These are phyloP conservation scores for Corylus heterophylla DNA, from an alignment of 306 rosid species.

Conservation along the genomic window DNA sequence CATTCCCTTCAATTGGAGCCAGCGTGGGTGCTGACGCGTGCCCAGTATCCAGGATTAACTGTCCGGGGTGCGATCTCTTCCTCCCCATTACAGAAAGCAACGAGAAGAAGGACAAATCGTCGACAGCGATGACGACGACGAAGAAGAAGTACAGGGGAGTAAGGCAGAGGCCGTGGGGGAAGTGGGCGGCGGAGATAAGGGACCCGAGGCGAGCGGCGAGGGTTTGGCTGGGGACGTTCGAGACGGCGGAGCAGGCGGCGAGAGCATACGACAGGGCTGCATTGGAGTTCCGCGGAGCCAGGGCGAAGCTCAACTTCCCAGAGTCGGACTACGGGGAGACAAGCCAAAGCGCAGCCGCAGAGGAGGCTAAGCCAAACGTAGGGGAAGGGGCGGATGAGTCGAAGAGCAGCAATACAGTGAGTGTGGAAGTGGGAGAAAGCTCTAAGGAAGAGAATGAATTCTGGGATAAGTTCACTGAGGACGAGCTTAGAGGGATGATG, in stretches of 20 bases:
- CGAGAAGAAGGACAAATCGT: background rate
- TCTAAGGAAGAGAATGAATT: background rate
- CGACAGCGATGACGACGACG: background rate
- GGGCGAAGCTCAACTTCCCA: constrained; percentile 50
- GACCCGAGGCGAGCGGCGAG: constrained; percentile 42
- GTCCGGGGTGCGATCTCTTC: constrained; percentile 49
- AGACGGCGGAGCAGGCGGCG: constrained; percentile 56
- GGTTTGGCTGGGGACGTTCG: constrained; percentile 64
- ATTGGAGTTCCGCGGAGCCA: constrained; percentile 43
- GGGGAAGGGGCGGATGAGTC: background rate
- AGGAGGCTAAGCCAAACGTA: background rate
- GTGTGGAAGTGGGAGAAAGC: background rate
- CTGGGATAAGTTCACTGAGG: background rate
- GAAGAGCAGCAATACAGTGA: background rate
- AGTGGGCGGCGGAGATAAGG: constrained; percentile 67
- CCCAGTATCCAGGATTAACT: constrained; percentile 31
- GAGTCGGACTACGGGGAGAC: constrained; percentile 10
- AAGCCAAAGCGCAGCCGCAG: background rate
- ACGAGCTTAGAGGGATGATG: background rate
- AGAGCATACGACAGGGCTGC: constrained; percentile 64
- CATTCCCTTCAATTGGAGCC: background rate
- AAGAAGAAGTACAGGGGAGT: constrained; percentile 48
- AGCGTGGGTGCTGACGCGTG: constrained; percentile 22
- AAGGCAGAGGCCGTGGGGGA: constrained; percentile 67
- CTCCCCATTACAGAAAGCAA: background rate